These are phyloP conservation scores for Tetrahymena thermophila DNA, from an alignment of 73 alveolate species.

Conservation along the genomic window DNA sequence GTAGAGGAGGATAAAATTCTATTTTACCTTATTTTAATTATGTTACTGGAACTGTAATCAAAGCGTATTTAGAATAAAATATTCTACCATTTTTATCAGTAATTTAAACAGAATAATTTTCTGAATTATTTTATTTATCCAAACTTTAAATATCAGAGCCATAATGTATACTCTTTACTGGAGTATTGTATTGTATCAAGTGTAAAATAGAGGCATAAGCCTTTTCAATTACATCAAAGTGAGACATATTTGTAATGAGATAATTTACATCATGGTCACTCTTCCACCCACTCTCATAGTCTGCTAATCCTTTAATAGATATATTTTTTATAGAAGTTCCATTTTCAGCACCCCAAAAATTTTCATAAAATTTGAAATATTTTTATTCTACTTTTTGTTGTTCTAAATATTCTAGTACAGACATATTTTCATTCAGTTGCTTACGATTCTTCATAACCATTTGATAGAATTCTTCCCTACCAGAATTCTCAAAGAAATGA, in stretches of 20 bases:
- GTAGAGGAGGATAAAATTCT: background rate
- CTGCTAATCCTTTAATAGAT: background rate
- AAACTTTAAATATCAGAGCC: background rate
- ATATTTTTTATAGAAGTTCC: background rate
- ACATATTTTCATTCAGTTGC: background rate
- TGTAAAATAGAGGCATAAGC: background rate
- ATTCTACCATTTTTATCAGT: background rate
- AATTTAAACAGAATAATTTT: background rate
- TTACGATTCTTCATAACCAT: background rate
- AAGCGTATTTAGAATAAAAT: background rate
- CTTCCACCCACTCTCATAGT: background rate
- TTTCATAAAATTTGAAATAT: background rate
- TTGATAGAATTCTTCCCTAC: background rate
- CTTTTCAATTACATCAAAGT: background rate
- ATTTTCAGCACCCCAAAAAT: conserved; percentile 2
- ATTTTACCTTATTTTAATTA: background rate
- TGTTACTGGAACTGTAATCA: background rate
- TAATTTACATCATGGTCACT: background rate
- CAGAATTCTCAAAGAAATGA: background rate
- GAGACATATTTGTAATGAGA: background rate
- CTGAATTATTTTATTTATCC: background rate
- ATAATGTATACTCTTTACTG: background rate
- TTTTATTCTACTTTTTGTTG: background rate
- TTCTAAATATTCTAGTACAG: background rate
- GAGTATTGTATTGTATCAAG: background rate